Conservation (phyloP, 2,329 filamentous ascomycete genomes). For the Allantophomopsis cytisporea region DNA sequence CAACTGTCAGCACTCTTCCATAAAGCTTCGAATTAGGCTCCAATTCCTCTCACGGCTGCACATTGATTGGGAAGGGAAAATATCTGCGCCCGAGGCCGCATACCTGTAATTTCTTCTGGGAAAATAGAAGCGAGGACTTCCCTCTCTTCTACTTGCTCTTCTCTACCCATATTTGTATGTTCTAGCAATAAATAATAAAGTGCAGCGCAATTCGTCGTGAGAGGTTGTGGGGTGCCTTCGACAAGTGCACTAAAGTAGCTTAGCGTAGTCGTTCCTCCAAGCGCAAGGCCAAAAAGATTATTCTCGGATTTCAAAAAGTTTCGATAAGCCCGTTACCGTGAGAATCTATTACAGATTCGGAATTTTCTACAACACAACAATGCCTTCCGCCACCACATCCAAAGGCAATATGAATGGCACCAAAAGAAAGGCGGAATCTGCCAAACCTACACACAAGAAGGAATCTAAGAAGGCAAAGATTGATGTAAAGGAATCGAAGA, state of each 20-base stretch:
- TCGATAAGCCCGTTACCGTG: neutral
- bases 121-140: slow-evolving; percentile 98
- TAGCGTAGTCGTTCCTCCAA: no score
- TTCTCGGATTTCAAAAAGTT: slow-evolving; percentile 3
- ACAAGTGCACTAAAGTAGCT: no score
- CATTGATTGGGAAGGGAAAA: no score
- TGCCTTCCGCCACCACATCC: slow-evolving; percentile 21
- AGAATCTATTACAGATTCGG: neutral
- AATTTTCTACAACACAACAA: slow-evolving; percentile 2
- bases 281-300: no score
- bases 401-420: slow-evolving; percentile 31
- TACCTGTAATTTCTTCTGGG: slow-evolving; percentile 90
- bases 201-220: no score
- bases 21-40: no score
- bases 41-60: no score
- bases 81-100: slow-evolving; percentile 3
- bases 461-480: slow-evolving; percentile 38
- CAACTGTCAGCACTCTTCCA: neutral
- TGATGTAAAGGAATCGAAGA: slow-evolving; percentile 18
- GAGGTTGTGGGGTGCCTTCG: no score
- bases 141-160: slow-evolving; percentile 91
- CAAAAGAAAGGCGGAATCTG: slow-evolving; percentile 41
- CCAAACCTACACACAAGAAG: slow-evolving; percentile 28
- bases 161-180: slow-evolving; percentile 40
- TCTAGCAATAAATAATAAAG: no score